Evolutionary conservation across 495 filamentous ascomycete genomes (phyloP), one percentile per base, ranked within the genome.

Genomic region (Entonaema liquescens): DNA sequence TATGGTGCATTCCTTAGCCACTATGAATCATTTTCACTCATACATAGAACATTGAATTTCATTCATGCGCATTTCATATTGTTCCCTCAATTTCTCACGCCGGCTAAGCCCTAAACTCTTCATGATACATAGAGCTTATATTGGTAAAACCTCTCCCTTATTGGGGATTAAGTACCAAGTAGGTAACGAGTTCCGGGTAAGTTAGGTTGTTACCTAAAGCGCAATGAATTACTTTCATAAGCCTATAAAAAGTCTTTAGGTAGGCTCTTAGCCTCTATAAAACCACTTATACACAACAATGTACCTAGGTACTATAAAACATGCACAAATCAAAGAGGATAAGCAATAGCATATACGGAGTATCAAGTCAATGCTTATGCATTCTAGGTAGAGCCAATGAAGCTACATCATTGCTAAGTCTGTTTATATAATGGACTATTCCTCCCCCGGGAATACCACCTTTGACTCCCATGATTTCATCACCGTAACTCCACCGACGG

Each of bases 401-500:
- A 26, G 12, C 40, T 44, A 35, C 35, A 35, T 62, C 31, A 40
- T 35, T 21, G 26, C 49, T 60, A 47, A 40, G 3, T 31, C 29
- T 58, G n/a, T 25, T 67, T 15, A 23, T 59, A 31, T 54, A 50
- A 59, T 54, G 58, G 58, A 54, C n/a, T 35, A 17, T 62, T 53
- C 33, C 23, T n/a, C 50, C 53, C 28, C 23, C 38, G 11, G 21
- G 44, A 23, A 40, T 40, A 8, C 35, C 12, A 21, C n/a, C 35
- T 12, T 13, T 31, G 12, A 26, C 31, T 5, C 59, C 11, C 23
- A 21, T 60, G 17, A 38, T 12, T 19, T n/a, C 56, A 63, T 80
- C 73, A 89, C 53, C 79, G 74, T 69, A 86, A 69, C 25, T 81
- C 78, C 17, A 83, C 68, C 44, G 85, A 80, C 13, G 92, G 92